Evolutionary conservation across 208 protist species (phyloP), one percentile per base, ranked within the genome.

Genomic region (Eutreptiella sp.): DNA sequence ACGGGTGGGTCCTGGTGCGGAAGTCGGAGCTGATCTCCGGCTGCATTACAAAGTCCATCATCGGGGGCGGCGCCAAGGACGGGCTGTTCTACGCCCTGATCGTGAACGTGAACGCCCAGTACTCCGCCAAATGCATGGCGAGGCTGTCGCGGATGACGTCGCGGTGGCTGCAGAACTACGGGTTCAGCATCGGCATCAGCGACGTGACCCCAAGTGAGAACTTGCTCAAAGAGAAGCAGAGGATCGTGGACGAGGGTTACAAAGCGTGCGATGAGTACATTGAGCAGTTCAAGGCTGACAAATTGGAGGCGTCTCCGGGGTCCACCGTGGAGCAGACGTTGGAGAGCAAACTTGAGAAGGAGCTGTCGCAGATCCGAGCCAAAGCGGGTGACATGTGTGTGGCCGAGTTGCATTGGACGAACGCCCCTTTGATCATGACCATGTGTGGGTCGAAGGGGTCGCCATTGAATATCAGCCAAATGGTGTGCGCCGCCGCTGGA

Each of bases 391-490:
- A 89, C 28, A 83, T 94, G 21, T 98, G 94, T 64, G 63, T 99
- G 5, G 53, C 87, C 0, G 81, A 96, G 24, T 84, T 99, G 21
- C 83, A 88, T 32, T 58, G 74, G 2, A 79, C 70, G n/a, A 99
- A 99, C 77, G 78, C 89, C 0, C 94, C 97, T 4, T 76, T 99
- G 3, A 97, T 98, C 66, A 99, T 99, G 98, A 87, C 98, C 34
- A 75, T 98, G 2, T 99, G 92, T 29, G 88, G 85, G 24, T 89
- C 85, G 52, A 94, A 95, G 57, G 97, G 97, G 52, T 98, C 90
- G 35, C 89, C 85, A n/a, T 89, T 99, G 53, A 99, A 99, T 76
- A 99, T 99, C 65, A 89, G 89, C 24, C 98, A 99, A 83, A 99
- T 99, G 96, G 92, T 99, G n/a, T 27, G n/a, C n/a, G n/a, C n/a